Percentiles rank a stretch among this genome's conserved stretches.
These are phyloP conservation scores for Nicotiana otophora DNA, from an alignment of 257 asterid species.

Conservation along the genomic window DNA sequence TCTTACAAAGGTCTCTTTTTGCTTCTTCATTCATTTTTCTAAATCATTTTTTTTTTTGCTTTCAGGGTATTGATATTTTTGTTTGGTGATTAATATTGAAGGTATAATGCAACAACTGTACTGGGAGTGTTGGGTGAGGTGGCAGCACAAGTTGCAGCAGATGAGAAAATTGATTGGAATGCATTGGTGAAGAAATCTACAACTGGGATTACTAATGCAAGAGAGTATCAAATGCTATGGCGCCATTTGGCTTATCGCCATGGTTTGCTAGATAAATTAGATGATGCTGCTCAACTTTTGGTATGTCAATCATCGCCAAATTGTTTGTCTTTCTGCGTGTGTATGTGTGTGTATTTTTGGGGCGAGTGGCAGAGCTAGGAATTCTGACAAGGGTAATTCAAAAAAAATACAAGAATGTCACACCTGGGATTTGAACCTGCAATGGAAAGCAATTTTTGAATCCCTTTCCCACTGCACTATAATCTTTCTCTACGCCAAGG, in stretches of 20 bases:
- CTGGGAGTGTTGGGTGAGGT: constrained; percentile 68
- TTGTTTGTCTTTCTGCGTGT: not conserved
- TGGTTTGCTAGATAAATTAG: constrained; percentile 38
- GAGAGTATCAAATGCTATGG: constrained; percentile 82
- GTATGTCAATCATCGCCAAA: constrained; percentile 23
- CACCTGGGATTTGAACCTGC: no score
- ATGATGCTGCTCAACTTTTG: constrained; percentile 39
- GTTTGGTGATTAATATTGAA: constrained; percentile 9
- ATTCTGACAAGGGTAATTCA: no score
- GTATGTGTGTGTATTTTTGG: no score
- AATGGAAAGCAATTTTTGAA: no score
- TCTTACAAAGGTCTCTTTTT: constrained; percentile 47
- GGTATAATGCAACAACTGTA: constrained; percentile 59
- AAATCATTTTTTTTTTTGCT: not conserved
- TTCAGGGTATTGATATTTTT: not conserved
- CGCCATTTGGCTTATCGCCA: constrained; percentile 80
- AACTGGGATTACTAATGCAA: constrained; percentile 66
- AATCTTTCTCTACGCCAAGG: no score
- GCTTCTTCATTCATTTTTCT: not conserved
- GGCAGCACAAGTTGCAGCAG: constrained; percentile 35
- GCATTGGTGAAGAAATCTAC: constrained; percentile 52
- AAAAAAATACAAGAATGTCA: no score
- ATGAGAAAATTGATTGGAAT: constrained; percentile 64
- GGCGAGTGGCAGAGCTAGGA: no score
- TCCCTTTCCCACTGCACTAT: no score